These are phyloP conservation scores for Chamaecyparis obtusa DNA, from an alignment of 75 land plant species.

Conservation along the genomic window DNA sequence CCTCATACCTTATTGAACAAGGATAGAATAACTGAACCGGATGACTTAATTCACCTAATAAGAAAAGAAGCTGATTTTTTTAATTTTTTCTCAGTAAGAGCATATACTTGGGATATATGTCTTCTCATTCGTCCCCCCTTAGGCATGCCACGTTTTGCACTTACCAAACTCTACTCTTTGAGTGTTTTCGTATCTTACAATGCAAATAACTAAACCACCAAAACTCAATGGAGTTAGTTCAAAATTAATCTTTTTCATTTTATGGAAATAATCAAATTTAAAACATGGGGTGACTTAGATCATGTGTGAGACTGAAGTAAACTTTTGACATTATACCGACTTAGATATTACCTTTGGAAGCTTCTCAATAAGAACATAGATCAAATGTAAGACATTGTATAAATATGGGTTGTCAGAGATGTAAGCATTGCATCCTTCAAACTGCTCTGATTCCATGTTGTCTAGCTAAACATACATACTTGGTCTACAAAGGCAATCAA, in stretches of 20 bases:
- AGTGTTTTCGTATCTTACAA: slow-evolving; percentile 3
- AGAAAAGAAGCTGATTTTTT: not conserved
- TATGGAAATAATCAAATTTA: not conserved
- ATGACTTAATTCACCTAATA: not conserved
- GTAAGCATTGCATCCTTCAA: not conserved
- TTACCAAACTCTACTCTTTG: not conserved
- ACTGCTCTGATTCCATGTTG: not conserved
- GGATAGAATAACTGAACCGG: not conserved
- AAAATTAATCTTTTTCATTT: not conserved
- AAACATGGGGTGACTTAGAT: not conserved
- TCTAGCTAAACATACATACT: not conserved
- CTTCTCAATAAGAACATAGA: not conserved
- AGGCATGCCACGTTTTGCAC: not conserved
- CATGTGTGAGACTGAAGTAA: not conserved
- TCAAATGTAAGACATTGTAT: not conserved
- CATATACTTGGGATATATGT: not conserved
- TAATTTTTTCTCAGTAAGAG: not conserved
- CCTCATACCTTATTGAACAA: not conserved
- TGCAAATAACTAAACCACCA: not conserved
- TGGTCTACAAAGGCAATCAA: not conserved
- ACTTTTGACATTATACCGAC: slow-evolving; percentile 3
- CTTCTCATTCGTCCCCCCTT: not conserved
- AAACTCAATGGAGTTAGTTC: not conserved
- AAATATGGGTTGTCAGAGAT: not conserved
- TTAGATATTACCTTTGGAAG: not conserved